Base-by-base conservation (phyloP, 225 moss, liverwort and hornwort species). In the Climacium dendroides region DNA sequence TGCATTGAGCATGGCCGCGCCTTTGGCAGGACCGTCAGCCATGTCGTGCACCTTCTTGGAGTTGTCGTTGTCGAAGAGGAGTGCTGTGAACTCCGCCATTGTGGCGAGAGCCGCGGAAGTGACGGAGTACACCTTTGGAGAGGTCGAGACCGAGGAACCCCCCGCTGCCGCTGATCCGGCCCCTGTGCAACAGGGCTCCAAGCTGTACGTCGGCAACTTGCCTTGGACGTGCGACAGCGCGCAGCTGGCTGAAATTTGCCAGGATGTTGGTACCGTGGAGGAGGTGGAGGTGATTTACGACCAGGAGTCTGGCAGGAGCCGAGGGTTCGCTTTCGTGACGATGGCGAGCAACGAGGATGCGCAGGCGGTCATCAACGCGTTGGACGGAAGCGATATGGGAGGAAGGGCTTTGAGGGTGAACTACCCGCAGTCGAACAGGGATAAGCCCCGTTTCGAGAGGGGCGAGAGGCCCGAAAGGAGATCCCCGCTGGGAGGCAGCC, bases 261-360 rank as follows among this genome's bases (percentile, higher is more conserved):
- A 87, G 79, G 92, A 85, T 9, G 4, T 10, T 19, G 93, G 88
- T 19, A 23, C 6, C 11, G 93, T 93, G 66, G 93, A 93, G 59
- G 89, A 81, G 3, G 93, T 93, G 60, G 93, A 93, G 85, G 98
- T 98, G 11, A 96, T 96, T 15, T 98, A 96, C 69, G 98, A 98
- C 83, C 96, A 93, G 35, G 94, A 95, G 29, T 83, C 91, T 2
- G 94, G 94, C 60, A 92, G 93, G 79, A 96, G 96, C 80, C 92
- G 98, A 12, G 98, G 98, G 7, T 98, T 98, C 13, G 98, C 94
- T 4, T 98, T 98, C 30, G 98, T 98, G 25, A 98, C 96, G 3
- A 98, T 98, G 98, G 94, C 89, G 26, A 93, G 91, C 10, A 83
- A 82, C 47, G 94, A 91, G 58, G 98, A 94, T 22, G 98, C 98